These are phyloP conservation scores for Rubia balearica DNA, from an alignment of 305 asterid genomes.

Conservation along the genomic window DNA sequence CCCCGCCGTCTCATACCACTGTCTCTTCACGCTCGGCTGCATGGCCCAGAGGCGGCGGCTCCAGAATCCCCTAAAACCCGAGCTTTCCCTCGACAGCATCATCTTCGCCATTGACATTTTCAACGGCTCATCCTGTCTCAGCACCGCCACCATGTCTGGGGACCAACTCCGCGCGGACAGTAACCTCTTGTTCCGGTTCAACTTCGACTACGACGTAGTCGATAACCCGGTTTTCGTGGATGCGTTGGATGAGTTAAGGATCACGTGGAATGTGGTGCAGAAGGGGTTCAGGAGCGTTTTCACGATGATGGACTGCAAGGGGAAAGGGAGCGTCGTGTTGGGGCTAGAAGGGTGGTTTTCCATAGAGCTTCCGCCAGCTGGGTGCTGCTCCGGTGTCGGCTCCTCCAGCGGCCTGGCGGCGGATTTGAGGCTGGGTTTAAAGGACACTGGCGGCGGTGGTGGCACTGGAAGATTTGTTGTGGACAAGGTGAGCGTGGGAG, in stretches of 20 bases:
- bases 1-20: slow-evolving; percentile 31
- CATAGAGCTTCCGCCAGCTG: slow-evolving; percentile 63
- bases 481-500: slow-evolving; percentile 62
- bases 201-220: slow-evolving; percentile 17
- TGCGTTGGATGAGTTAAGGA: slow-evolving; percentile 31
- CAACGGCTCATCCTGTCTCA: slow-evolving; percentile 17
- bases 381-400: slow-evolving; percentile 45
- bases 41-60: slow-evolving; percentile 40
- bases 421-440: slow-evolving; percentile 54
- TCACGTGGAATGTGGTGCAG: slow-evolving; percentile 69
- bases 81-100: slow-evolving; percentile 32
- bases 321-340: slow-evolving; percentile 60
- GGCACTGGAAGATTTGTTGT: slow-evolving; percentile 37
- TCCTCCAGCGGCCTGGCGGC: slow-evolving; percentile 61
- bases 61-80: slow-evolving; percentile 39
- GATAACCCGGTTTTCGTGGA: slow-evolving; percentile 18
- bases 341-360: slow-evolving; percentile 84
- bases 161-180: slow-evolving; percentile 28
- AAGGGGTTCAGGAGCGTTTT: slow-evolving; percentile 48
- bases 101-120: slow-evolving; percentile 44
- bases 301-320: slow-evolving; percentile 65
- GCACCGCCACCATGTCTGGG: slow-evolving; percentile 28
- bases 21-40: slow-evolving; percentile 49
- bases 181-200: slow-evolving; percentile 47
- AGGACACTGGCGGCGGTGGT: neutral